phyloP scores from a whole-genome alignment of 345 rosid genomes.

The Bruguiera sexangula region DNA sequence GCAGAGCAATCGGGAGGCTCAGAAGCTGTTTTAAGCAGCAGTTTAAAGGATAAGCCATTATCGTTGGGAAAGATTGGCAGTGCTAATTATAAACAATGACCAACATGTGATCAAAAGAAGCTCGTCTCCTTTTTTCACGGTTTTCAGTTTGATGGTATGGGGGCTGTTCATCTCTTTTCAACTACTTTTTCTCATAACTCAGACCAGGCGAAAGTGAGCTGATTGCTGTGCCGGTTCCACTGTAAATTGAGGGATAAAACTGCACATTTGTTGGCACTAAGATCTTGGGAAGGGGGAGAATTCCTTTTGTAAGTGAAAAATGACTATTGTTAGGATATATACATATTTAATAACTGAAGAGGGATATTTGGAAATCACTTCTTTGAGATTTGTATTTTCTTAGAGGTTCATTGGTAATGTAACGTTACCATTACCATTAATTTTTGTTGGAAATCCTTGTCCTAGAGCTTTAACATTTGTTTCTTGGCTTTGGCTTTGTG shows the following conservation, averaged over 20 bases:
- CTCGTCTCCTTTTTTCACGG: slow-evolving; percentile 17
- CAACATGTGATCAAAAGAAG: slow-evolving; percentile 25
- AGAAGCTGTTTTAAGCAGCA: slow-evolving; percentile 52
- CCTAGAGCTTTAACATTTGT: slow-evolving; percentile 4
- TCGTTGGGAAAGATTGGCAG: slow-evolving; percentile 54
- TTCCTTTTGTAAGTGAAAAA: slow-evolving; percentile 47
- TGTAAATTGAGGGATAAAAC: slow-evolving; percentile 38
- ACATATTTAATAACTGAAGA: slow-evolving; percentile 22
- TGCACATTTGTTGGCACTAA: slow-evolving; percentile 30
- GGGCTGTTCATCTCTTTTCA: slow-evolving; percentile 20
- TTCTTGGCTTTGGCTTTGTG: neutral
- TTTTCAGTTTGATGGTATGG: slow-evolving; percentile 29
- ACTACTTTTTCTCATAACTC: slow-evolving; percentile 22
- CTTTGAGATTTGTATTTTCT: slow-evolving; percentile 28
- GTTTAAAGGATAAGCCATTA: slow-evolving; percentile 64
- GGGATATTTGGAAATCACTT: slow-evolving; percentile 36
- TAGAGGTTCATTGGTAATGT: slow-evolving; percentile 25
- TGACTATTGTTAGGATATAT: slow-evolving; percentile 33
- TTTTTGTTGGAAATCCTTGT: slow-evolving; percentile 12
- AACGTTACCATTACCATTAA: slow-evolving; percentile 3
- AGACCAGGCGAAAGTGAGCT: slow-evolving; percentile 21
- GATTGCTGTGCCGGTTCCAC: slow-evolving; percentile 28
- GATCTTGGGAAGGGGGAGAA: slow-evolving; percentile 32
- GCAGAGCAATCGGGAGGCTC: slow-evolving; percentile 56
- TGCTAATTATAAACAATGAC: slow-evolving; percentile 66